Evolutionary conservation across 331 rosid genomes (phyloP), one percentile per base, ranked within the genome.

Genomic region (Acacia concinna): DNA sequence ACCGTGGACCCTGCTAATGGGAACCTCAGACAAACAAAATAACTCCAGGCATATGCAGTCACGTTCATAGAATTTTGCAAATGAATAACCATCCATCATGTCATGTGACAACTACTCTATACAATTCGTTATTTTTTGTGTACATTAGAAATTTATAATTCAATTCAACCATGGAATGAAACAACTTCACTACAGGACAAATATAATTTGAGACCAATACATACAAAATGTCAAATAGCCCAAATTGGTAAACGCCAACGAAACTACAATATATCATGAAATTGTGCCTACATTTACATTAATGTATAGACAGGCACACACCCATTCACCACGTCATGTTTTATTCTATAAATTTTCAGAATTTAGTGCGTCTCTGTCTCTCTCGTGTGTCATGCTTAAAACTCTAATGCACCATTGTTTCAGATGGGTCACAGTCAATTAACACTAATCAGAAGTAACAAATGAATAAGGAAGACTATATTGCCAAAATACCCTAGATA

Each of bases 41-140:
- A 68, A 68, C 70, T 21, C 31, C 81, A 66, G 63, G 71, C 71
- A 40, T 65, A 20, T 71, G 79, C 43, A 72, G 66, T 52, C n/a
- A 47, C n/a, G 78, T 59, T 78, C 44, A 59, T 46, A 60, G 32
- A 41, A 8, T 59, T 40, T 68, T 60, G 15, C 23, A 28, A 68
- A 73, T 65, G 30, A 44, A 78, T 17, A 72, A 59, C 75, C 80
- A 59, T 17, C 35, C 20, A 28, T 37, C 40, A 51, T 68, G 81
- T 62, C 54, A 68, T 74, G 68, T 28, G 2, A 56, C 74, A 30
- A 82, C 49, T 12, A 3, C 3, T 13, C 14, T 44, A 44, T 38
- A 38, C 4, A 44, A 44, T 44, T 44, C 51, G 8, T 41, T 41
- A 44, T 44, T 14, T 44, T 13, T 14, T 44, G 51, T 1, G 1